Conservation (phyloP, 2,329 filamentous ascomycete genomes). For the Pseudogymnoascus sp. region DNA sequence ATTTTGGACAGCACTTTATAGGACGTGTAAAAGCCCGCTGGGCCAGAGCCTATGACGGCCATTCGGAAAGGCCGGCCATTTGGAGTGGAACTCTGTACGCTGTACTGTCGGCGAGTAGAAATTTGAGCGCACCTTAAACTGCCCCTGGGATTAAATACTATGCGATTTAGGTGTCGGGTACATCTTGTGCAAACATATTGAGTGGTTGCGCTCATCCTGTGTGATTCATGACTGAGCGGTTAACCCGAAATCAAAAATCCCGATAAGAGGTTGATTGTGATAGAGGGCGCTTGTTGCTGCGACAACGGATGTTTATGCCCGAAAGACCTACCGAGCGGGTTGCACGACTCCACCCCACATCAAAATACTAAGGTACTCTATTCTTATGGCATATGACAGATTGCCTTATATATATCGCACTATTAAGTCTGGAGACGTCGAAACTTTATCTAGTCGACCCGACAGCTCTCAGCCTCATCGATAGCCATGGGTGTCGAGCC, state of each 20-base stretch:
- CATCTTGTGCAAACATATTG: slow-evolving; percentile 24
- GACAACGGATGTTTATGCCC: slow-evolving; percentile 1
- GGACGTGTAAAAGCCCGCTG: slow-evolving; percentile 91
- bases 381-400: background rate
- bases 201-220: slow-evolving; percentile 20
- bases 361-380: background rate
- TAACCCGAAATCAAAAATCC: background rate
- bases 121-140: background rate
- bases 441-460: background rate
- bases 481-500: slow-evolving; percentile 45
- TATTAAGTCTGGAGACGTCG: background rate
- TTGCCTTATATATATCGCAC: background rate
- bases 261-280: slow-evolving; percentile 7
- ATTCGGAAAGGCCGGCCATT: slow-evolving; percentile 56
- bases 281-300: slow-evolving; percentile 1
- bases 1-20: slow-evolving; percentile 75
- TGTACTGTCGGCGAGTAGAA: slow-evolving; percentile 18
- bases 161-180: slow-evolving; percentile 4
- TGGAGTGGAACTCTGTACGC: slow-evolving; percentile 17
- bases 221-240: slow-evolving; percentile 10
- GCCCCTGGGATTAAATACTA: background rate
- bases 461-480: background rate
- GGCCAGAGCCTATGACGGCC: slow-evolving; percentile 86
- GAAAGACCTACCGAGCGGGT: background rate
- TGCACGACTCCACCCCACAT: slow-evolving; percentile 5